phyloP scores from a whole-genome alignment of 1,139 yeast genomes.

The Debaryomyces fabryi region DNA sequence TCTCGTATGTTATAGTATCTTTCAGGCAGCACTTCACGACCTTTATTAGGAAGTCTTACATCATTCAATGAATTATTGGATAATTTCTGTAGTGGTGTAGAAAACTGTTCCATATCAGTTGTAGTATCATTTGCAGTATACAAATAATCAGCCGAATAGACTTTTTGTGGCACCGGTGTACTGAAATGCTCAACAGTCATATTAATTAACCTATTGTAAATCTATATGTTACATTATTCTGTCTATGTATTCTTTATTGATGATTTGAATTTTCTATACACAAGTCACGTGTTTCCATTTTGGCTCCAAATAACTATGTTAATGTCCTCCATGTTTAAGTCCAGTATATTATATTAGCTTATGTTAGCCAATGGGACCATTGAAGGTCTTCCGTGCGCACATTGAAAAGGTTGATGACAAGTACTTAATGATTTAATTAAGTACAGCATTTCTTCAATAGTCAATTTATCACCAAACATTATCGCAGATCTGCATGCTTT shows the following conservation, averaged over 20 bases:
- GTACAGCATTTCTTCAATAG: conserved; percentile 42
- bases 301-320: too few species aligned
- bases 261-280: neutral
- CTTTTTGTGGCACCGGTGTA: neutral
- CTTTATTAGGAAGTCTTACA: conserved; percentile 3
- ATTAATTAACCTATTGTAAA: neutral
- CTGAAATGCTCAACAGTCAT: conserved; percentile 2
- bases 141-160: conserved; percentile 1
- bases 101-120: conserved; percentile 1
- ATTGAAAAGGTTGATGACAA: conserved; percentile 70
- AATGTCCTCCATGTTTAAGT: neutral
- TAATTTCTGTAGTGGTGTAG: conserved; percentile 12
- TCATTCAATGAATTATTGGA: conserved; percentile 10
- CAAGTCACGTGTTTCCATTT: neutral
- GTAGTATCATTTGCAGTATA: neutral
- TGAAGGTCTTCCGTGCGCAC: conserved; percentile 90
- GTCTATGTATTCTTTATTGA: neutral
- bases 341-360: conserved; percentile 12
- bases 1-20: conserved; percentile 3
- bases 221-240: neutral
- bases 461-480: conserved; percentile 68
- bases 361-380: conserved; percentile 53
- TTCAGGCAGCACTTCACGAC: neutral
- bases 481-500: conserved; percentile 73
- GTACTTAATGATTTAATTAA: conserved; percentile 43